phyloP scores from a whole-genome alignment of 768 basidiomycete genomes.

The Phlebiopsis gigantea region DNA sequence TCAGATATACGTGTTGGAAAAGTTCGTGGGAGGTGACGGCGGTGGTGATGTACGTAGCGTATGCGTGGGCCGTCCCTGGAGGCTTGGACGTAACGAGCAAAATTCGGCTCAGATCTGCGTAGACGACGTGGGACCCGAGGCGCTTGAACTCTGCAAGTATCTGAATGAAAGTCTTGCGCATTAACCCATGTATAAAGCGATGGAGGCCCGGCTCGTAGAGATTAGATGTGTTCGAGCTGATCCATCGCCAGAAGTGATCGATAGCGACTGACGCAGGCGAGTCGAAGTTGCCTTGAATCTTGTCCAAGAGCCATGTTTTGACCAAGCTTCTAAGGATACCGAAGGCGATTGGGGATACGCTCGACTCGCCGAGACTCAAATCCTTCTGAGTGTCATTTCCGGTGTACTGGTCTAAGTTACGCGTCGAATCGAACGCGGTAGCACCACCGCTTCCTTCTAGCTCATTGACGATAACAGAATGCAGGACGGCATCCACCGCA shows the following conservation, averaged over 20 bases:
- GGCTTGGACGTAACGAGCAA: slow-evolving; percentile 93
- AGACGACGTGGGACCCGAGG: slow-evolving; percentile 87
- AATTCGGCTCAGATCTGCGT: slow-evolving; percentile 85
- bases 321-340: slow-evolving; percentile 81
- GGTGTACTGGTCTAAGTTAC: slow-evolving; percentile 85
- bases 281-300: slow-evolving; percentile 62
- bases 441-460: slow-evolving; percentile 93
- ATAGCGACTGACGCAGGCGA: slow-evolving; percentile 61
- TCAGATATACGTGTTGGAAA: slow-evolving; percentile 88
- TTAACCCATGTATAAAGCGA: slow-evolving; percentile 88
- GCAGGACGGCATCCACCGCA: slow-evolving; percentile 89
- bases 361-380: slow-evolving; percentile 83
- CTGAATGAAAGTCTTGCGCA: slow-evolving; percentile 98
- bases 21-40: slow-evolving; percentile 93
- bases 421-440: slow-evolving; percentile 92
- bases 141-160: slow-evolving; percentile 94
- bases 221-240: slow-evolving; percentile 76
- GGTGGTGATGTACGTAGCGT: slow-evolving; percentile 90
- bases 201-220: slow-evolving; percentile 93
- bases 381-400: slow-evolving; percentile 61
- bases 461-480: slow-evolving; percentile 94
- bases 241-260: slow-evolving; percentile 98
- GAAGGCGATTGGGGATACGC: slow-evolving; percentile 84
- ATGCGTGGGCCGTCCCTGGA: slow-evolving; percentile 90
- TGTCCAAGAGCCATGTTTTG: slow-evolving; percentile 87